Evolutionary conservation across 2,329 filamentous ascomycete genomes (phyloP), one percentile per base, ranked within the genome.

Genomic region (Hymenoscyphus fructigenus): DNA sequence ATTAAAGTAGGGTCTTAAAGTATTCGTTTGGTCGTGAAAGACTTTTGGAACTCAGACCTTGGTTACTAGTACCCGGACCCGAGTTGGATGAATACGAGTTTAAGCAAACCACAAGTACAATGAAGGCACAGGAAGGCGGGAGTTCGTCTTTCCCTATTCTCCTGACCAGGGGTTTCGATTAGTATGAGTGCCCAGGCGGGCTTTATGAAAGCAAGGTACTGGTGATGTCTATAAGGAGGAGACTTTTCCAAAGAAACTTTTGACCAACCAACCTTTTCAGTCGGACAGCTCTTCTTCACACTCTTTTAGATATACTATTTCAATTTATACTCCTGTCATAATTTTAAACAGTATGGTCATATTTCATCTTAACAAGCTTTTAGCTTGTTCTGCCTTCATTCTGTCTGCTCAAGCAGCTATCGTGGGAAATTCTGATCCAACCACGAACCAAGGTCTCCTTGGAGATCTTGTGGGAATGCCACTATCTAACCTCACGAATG

Each of bases 381-480:
- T 50, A 10, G 44, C 44, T 50, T 50, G 2, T 23, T 50, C n/a
- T 23, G 44, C 44, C n/a, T 10, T 50, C 4, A 50, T 50, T 23
- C n/a, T 23, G 26, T 20, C 44, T 50, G 20, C 17, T 50, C 44
- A 23, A 50, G 44, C 44, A 23, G 44, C 44, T 50, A 20, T 23
- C n/a, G 44, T 26, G 9, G 44, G 44, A 10, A 50, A 50, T 12
- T 12, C n/a, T 50, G 44, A 50, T 23, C 44, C 44, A 20, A 50
- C n/a, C 9, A 50, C 7, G 10, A 50, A 50, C 28, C 56, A 34
- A 59, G 57, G 57, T 23, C 57, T 59, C 26, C 32, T 59, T 44
- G 57, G 57, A 59, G 57, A 59, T 41, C 57, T 59, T 10, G 23
- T 59, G 23, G 38, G 26, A 6, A 59, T 59, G 57, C 57, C 57